Evolutionary conservation across 2,329 filamentous ascomycete genomes (phyloP), one percentile per base, ranked within the genome.

Genomic region (Phyllosticta citriasiana): DNA sequence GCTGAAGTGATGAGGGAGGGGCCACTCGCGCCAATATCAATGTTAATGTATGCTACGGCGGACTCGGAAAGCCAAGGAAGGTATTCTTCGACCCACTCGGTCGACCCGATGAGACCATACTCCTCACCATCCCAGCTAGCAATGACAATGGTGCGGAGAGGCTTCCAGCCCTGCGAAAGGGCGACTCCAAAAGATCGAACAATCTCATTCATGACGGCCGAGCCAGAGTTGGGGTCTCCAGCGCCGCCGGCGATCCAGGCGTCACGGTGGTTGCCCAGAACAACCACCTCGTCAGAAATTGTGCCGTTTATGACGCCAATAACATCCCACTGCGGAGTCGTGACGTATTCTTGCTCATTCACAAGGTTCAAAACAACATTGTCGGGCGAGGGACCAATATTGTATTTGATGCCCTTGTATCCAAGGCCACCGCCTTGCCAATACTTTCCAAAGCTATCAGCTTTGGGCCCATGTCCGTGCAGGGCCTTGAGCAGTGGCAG

Each of bases 71-170:
- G 81, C 91, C 91, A 96, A 0, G 89, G 87, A 0, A 95, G 75
- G 67, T 89, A 90, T 66, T 96, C 90, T 70, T 96, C 91, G 0
- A 96, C 90, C 91, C 91, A 96, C 70, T 96, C 92, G 0, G 92
- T 96, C 59, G 87, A 91, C 4, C 92, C 92, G 14, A 96, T 74
- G 4, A 96, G 80, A 0, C 88, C 90, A 66, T 96, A 96, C 73
- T 96, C 91, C 74, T 84, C 83, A 3, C 83, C 84, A 53, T 82
- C 79, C 84, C 84, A 87, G 61, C 78, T 77, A 0, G 88, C 91
- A 70, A 97, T 93, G 51, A 97, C 89, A 61, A 97, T 90, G 0
- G 93, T 97, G 24, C 93, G 87, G 22, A 91, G 80, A 0, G 94
- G 89, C 72, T 87, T 90, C 89, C 89, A 95, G 14, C 89, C 90